A percentile compares a stretch with the other conserved stretches of the same genome.
These are phyloP conservation scores for Leptomonas seymouri DNA, from an alignment of 208 protist species.

Conservation along the genomic window DNA sequence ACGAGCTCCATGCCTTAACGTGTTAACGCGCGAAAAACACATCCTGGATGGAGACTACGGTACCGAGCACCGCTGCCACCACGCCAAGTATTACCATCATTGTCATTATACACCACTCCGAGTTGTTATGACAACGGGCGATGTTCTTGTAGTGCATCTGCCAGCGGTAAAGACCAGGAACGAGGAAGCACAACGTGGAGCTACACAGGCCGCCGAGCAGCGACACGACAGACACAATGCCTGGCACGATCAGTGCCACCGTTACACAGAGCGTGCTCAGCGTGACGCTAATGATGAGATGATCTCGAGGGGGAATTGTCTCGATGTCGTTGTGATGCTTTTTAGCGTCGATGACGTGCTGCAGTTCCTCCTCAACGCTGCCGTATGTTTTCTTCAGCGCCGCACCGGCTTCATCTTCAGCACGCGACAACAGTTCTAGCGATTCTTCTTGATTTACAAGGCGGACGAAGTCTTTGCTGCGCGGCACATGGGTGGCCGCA, in stretches of 20 bases:
- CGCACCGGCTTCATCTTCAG: constrained; percentile 2
- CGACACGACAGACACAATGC: constrained; percentile 61
- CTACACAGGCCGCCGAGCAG: constrained; percentile 69
- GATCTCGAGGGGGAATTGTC: constrained; percentile 47
- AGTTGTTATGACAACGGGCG: constrained; percentile 18
- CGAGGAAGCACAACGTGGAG: constrained; percentile 64
- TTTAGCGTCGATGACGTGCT: constrained; percentile 34
- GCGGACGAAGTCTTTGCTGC: constrained; percentile 44
- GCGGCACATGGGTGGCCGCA: constrained; percentile 63
- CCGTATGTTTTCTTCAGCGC: constrained; percentile 15
- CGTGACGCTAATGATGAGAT: constrained; percentile 65
- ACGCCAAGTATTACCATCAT: constrained; percentile 55
- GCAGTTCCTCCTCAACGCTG: constrained; percentile 18
- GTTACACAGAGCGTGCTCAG: constrained; percentile 54
- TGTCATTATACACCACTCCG: constrained; percentile 36
- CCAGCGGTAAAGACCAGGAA: constrained; percentile 67
- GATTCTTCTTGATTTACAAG: constrained; percentile 44
- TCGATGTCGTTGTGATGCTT: constrained; percentile 48
- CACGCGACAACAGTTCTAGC: constrained; percentile 27
- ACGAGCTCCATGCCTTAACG: not conserved
- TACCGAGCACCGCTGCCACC: constrained; percentile 45
- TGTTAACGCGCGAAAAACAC: constrained; percentile 10
- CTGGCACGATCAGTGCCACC: constrained; percentile 54
- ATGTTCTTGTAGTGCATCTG: constrained; percentile 48
- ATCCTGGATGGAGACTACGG: constrained; percentile 38